Conservation (phyloP, 208 protist species). For the Crithidia brevicula region DNA sequence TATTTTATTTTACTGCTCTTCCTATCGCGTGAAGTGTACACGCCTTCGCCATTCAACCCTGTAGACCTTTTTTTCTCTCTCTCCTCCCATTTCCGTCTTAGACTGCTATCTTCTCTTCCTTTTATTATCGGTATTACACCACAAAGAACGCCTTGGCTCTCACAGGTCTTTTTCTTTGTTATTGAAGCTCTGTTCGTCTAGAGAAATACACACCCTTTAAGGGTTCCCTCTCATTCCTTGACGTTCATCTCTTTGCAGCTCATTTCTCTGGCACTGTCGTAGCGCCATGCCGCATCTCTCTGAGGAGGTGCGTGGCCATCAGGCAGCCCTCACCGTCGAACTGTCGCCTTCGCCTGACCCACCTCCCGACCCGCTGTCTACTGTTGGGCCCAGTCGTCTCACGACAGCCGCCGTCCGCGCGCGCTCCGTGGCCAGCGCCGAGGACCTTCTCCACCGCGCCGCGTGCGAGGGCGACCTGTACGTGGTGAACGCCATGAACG, state of each 20-base stretch:
- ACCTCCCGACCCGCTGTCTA: not conserved
- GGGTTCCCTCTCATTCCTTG: no score
- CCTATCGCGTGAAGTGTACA: no score
- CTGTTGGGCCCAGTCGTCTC: not conserved
- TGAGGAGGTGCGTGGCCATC: not conserved
- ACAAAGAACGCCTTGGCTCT: no score
- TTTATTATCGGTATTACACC: not conserved
- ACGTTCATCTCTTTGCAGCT: no score
- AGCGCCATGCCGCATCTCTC: not conserved
- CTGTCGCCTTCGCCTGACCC: conserved; percentile 1
- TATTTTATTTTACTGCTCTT: no score
- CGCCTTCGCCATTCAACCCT: no score
- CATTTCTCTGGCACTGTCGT: not conserved
- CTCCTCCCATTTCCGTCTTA: not conserved
- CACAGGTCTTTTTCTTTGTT: no score
- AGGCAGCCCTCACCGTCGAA: not conserved
- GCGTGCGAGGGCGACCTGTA: conserved; percentile 23
- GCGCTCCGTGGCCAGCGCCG: not conserved
- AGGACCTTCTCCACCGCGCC: not conserved
- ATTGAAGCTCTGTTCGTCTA: no score
- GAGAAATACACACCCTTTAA: no score
- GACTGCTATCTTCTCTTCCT: not conserved
- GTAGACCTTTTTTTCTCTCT: not conserved
- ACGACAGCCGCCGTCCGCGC: conserved; percentile 1
- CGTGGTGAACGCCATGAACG: conserved; percentile 13